Evolutionary conservation across 306 rosid species (phyloP).

Genomic region (Quercus glauca): DNA sequence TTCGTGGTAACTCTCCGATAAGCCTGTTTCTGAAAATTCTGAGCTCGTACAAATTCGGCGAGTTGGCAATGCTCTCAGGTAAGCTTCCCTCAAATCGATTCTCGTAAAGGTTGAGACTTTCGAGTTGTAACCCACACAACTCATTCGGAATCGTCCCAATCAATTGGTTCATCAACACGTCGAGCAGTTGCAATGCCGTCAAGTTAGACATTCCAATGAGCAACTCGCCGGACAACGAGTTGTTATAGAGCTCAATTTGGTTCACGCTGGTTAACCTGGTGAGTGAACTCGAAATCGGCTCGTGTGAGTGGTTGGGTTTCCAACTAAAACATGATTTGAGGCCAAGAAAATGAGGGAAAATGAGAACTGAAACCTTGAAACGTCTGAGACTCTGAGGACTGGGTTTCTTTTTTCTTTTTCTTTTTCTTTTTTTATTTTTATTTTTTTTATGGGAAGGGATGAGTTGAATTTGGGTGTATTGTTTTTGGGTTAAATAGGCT

Average conservation of each 20-base stretch:
- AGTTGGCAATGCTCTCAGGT: conserved; percentile 60
- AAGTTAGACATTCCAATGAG: conserved; percentile 65
- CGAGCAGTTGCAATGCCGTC: conserved; percentile 54
- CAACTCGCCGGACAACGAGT: conserved; percentile 63
- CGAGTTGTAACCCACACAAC: conserved; percentile 54
- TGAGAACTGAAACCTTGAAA: too few relatives aligned
- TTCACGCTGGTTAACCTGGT: conserved; percentile 37
- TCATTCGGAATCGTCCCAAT: conserved; percentile 62
- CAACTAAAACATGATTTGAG: too few relatives aligned
- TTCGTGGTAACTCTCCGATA: too few relatives aligned
- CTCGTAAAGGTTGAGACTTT: conserved; percentile 75
- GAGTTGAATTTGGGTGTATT: too few relatives aligned
- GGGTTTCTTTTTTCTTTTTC: too few relatives aligned
- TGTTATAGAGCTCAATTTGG: conserved; percentile 81
- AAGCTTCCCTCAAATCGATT: conserved; percentile 58
- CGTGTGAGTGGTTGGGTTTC: conserved; percentile 39
- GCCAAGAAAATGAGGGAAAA: too few relatives aligned
- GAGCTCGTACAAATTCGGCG: too few relatives aligned
- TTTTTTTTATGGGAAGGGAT: too few relatives aligned
- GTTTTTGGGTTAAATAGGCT: too few relatives aligned
- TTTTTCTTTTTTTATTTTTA: too few relatives aligned
- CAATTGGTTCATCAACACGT: conserved; percentile 67
- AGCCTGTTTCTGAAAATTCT: too few relatives aligned
- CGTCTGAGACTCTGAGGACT: too few relatives aligned
- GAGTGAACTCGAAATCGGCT: conserved; percentile 54